A percentile compares a stretch with the other conserved stretches of the same genome.
Conservation (phyloP, 2,329 filamentous ascomycete genomes). For the Zymoseptoria brevis region DNA sequence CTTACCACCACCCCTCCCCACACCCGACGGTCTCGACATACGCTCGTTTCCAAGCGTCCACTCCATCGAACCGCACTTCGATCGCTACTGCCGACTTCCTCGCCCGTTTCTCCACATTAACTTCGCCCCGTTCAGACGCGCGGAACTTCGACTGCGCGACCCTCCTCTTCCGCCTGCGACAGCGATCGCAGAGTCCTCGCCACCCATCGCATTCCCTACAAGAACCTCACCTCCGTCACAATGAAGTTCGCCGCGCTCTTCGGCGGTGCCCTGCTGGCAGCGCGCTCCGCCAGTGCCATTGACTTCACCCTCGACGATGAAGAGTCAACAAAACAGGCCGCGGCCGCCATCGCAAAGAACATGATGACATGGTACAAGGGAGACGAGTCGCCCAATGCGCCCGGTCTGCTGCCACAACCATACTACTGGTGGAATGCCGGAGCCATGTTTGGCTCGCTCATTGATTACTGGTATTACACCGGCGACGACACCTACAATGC, state of each 20-base stretch:
- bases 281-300: slow-evolving; percentile 8
- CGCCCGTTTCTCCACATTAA: neutral
- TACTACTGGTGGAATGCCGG: slow-evolving; percentile 69
- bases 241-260: slow-evolving; percentile 13
- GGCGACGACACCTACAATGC: slow-evolving; percentile 58
- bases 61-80: neutral
- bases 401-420: slow-evolving; percentile 52
- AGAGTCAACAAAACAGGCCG: slow-evolving; percentile 37
- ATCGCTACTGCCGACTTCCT: neutral
- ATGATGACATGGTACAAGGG: slow-evolving; percentile 44
- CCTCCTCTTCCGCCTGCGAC: neutral
- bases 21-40: neutral
- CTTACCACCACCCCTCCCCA: neutral
- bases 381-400: slow-evolving; percentile 40
- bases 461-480: slow-evolving; percentile 64
- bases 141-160: neutral
- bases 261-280: slow-evolving; percentile 6
- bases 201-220: neutral
- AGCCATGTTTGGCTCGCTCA: slow-evolving; percentile 56
- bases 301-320: slow-evolving; percentile 9
- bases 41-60: neutral
- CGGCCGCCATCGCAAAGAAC: slow-evolving; percentile 36
- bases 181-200: neutral
- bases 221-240: neutral
- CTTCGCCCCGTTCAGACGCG: neutral